phyloP scores from a whole-genome alignment of 345 rosid species.

The Camelina neglecta region DNA sequence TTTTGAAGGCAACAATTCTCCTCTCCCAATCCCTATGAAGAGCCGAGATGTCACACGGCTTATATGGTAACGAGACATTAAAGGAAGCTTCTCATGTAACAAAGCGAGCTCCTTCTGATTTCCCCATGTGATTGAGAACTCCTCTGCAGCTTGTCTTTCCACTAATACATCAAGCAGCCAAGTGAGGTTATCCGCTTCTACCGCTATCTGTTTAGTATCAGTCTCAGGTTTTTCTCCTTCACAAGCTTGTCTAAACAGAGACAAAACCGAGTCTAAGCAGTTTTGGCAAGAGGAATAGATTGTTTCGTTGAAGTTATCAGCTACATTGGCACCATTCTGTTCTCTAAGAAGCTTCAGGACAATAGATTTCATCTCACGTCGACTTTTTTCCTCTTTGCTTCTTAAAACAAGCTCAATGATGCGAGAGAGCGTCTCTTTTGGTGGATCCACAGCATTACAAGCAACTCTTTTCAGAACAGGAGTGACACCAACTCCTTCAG shows the following conservation, averaged over 20 bases:
- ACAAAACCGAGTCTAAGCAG: constrained; percentile 65
- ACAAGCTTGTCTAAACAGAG: constrained; percentile 63
- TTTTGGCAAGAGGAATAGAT: constrained; percentile 68
- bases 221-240: constrained; percentile 56
- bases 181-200: constrained; percentile 82
- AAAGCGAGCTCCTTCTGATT: constrained; percentile 72
- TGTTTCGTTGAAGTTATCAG: constrained; percentile 68
- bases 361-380: constrained; percentile 84
- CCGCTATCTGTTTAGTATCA: constrained; percentile 67
- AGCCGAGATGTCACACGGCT: constrained; percentile 82
- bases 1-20: constrained; percentile 86
- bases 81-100: constrained; percentile 71
- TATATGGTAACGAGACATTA: constrained; percentile 78
- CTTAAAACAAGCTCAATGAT: constrained; percentile 84
- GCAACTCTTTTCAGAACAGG: constrained; percentile 85
- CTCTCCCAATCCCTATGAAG: constrained; percentile 90
- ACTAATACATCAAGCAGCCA: constrained; percentile 93
- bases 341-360: constrained; percentile 93
- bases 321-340: constrained; percentile 59
- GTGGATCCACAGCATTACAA: constrained; percentile 57
- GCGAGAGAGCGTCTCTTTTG: constrained; percentile 76
- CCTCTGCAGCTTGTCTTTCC: constrained; percentile 83
- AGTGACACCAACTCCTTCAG: constrained; percentile 63
- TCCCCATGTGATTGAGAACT: constrained; percentile 79
- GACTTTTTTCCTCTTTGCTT: constrained; percentile 90